phyloP scores from a whole-genome alignment of 495 filamentous ascomycete species.

The Penicillium flavigenum region DNA sequence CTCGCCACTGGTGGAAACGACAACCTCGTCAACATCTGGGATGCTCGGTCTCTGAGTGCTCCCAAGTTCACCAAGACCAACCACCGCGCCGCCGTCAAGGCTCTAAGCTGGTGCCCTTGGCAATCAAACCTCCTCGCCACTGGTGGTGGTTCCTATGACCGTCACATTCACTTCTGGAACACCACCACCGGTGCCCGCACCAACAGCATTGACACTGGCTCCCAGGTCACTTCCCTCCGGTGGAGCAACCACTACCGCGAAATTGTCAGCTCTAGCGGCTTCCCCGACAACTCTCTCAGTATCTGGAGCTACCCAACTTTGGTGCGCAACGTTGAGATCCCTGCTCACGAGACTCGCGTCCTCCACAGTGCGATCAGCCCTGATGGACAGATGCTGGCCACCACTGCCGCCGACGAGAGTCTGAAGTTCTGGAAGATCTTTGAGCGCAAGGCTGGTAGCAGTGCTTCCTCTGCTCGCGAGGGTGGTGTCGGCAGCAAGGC shows the following conservation, averaged over 20 bases:
- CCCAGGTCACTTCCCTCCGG: slow-evolving; percentile 89
- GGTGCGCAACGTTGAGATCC: slow-evolving; percentile 96
- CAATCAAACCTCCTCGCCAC: slow-evolving; percentile 95
- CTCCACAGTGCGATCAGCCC: slow-evolving; percentile 93
- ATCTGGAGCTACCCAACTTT: slow-evolving; percentile 98
- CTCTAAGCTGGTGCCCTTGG: slow-evolving; percentile 98
- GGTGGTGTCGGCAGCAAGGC: slow-evolving; percentile 61
- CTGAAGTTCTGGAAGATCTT: slow-evolving; percentile 99
- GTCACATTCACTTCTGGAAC: slow-evolving; percentile 99
- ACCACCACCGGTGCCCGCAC: slow-evolving; percentile 93
- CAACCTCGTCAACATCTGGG: slow-evolving; percentile 98
- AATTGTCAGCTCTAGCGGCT: slow-evolving; percentile 93
- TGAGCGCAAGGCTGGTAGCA: slow-evolving; percentile 86
- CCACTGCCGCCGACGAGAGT: slow-evolving; percentile 91
- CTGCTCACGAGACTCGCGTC: slow-evolving; percentile 96
- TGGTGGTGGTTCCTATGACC: slow-evolving; percentile 92
- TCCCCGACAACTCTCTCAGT: slow-evolving; percentile 97
- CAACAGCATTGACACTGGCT: slow-evolving; percentile 98
- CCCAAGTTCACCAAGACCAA: slow-evolving; percentile 99
- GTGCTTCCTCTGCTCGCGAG: slow-evolving; percentile 54
- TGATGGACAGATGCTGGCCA: slow-evolving; percentile 95
- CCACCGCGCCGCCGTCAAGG: slow-evolving; percentile 98
- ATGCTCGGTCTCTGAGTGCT: slow-evolving; percentile 84
- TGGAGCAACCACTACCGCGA: slow-evolving; percentile 98
- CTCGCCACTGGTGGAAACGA: slow-evolving; percentile 97